Conservation (phyloP, 2,329 filamentous ascomycete genomes). For the Fusarium nanum region DNA sequence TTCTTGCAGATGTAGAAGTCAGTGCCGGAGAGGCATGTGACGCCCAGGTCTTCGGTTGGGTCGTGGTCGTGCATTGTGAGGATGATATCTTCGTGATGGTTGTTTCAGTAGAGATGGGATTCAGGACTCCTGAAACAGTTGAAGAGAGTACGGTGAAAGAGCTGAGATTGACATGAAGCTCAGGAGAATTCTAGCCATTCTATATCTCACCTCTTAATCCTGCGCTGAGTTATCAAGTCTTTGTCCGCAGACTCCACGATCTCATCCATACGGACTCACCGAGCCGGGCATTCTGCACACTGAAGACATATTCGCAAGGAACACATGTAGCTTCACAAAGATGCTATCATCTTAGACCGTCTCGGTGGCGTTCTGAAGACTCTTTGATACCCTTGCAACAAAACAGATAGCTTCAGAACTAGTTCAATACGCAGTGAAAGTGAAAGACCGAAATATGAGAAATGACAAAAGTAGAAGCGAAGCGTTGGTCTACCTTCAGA, state of each 20-base stretch:
- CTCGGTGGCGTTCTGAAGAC: neutral
- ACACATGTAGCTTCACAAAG: neutral
- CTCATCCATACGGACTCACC: neutral
- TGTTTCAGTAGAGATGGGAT: neutral
- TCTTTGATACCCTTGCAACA: neutral
- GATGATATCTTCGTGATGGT: neutral
- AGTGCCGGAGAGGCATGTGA: conserved; percentile 49
- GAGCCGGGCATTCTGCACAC: rapidly evolving
- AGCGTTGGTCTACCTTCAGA: neutral
- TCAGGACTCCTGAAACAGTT: too few relatives aligned
- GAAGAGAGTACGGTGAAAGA: rapidly evolving
- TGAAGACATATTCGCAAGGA: neutral
- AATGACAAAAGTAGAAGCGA: neutral
- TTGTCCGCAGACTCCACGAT: neutral
- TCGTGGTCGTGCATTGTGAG: conserved; percentile 21
- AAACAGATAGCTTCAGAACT: neutral
- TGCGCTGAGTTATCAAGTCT: neutral
- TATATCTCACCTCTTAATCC: neutral
- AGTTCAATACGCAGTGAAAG: rapidly evolving
- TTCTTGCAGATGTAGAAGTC: conserved; percentile 54
- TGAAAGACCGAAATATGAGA: conserved; percentile 1
- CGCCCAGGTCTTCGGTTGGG: conserved; percentile 37
- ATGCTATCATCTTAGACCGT: neutral
- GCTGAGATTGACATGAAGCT: neutral
- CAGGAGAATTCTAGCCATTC: neutral